Conservation (phyloP, 805 yeast species). For the Lachancea cidri region DNA sequence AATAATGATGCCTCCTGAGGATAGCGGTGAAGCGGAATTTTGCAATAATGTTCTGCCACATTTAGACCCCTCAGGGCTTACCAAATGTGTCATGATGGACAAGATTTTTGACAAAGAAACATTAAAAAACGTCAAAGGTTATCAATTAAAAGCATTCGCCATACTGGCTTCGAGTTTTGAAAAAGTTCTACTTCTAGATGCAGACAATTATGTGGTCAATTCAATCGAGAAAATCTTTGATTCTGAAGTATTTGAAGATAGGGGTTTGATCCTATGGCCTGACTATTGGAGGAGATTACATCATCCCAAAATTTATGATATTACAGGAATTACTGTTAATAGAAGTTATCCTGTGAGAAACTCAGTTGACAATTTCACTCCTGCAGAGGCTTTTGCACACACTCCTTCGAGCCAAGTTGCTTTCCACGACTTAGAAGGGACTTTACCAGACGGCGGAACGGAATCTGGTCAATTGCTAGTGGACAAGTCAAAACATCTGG, state of each 20-base stretch:
- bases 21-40: conserved; percentile 52
- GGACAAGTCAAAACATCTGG: conserved; percentile 54
- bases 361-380: conserved; percentile 33
- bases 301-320: conserved; percentile 63
- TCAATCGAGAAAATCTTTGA: conserved; percentile 58
- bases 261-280: conserved; percentile 67
- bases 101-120: conserved; percentile 49
- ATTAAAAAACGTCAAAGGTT: conserved; percentile 48
- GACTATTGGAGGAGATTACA: conserved; percentile 87
- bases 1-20: conserved; percentile 60
- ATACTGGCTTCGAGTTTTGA: conserved; percentile 68
- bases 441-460: conserved; percentile 64
- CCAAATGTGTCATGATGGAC: conserved; percentile 57
- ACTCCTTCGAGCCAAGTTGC: conserved; percentile 34
- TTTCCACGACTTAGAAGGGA: conserved; percentile 55
- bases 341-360: conserved; percentile 35
- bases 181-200: conserved; percentile 64
- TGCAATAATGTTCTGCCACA: conserved; percentile 58
- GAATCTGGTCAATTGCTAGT: conserved; percentile 70
- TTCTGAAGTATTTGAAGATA: conserved; percentile 47
- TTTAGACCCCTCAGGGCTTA: conserved; percentile 34
- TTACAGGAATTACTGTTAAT: conserved; percentile 53
- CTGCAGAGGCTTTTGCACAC: conserved; percentile 22
- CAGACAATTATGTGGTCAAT: conserved; percentile 68
- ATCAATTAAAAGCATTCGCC: conserved; percentile 67